Evolutionary conservation across 2,329 filamentous ascomycete species (phyloP), one percentile per base, ranked within the genome.

Genomic region (Cercospora sesami): DNA sequence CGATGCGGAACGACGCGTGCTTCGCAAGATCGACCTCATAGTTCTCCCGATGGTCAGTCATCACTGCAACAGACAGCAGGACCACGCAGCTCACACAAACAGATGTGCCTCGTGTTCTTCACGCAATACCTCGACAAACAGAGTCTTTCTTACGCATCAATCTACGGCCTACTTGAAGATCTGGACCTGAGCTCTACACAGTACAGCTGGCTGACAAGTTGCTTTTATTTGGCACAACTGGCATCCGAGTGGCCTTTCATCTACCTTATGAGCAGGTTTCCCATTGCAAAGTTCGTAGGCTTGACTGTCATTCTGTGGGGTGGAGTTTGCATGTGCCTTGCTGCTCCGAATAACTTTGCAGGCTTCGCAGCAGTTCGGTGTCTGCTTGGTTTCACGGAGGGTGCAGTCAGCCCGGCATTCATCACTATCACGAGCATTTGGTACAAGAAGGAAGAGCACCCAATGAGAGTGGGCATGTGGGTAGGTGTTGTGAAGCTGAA

Each of bases 211-310:
- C 80, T 77, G 31, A 80, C 76, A 9, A 81, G 79, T 7, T 80
- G 83, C 68, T 83, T 83, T 74, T 83, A 82, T 71, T 70, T 84
- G 28, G 80, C 80, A 59, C 69, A 72, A 53, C 63, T 74, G 9
- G 79, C 83, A 2, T 79, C 83, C 0, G 83, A 85, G 68, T 84
- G 81, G 65, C 83, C 83, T 1, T 83, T 82, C 66, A 83, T 84
- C 60, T 85, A 85, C 70, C 75, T 86, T 10, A 86, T 86, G 83
- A 82, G 79, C 36, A 77, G 80, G 4, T 77, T 86, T 4, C 82
- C 79, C 8, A 72, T 86, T n/a, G 81, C 82, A 39, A 83, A 83
- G 65, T 84, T 85, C 66, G 83, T 86, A 4, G 83, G 83, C 14
- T 75, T 74, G 1, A 74, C 82, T 0, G 78, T 85, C 39, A 77